Conservation (phyloP, 2,329 filamentous ascomycete genomes). For the Ophiocordyceps camponoti-saundersi region DNA sequence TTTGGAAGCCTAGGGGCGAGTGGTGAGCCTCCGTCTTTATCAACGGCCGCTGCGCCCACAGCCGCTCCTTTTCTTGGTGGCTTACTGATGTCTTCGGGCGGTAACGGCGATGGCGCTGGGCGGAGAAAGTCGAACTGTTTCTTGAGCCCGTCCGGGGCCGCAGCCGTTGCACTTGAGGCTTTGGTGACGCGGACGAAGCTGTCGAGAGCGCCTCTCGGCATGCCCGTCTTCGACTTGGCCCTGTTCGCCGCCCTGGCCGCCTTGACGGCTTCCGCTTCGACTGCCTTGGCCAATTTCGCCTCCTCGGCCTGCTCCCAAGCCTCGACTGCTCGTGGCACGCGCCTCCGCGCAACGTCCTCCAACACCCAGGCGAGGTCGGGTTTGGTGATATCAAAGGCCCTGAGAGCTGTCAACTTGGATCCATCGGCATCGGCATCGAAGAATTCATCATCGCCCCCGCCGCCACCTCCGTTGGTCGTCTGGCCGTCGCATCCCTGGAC, state of each 20-base stretch:
- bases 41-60: conserved; percentile 12
- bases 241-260: conserved; percentile 6
- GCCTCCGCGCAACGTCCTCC: conserved; percentile 14
- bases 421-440: conserved; percentile 19
- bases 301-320: conserved; percentile 11
- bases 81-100: conserved; percentile 15
- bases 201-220: conserved; percentile 18
- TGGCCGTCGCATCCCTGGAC: conserved; percentile 35
- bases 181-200: conserved; percentile 25
- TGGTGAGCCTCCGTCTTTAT: conserved; percentile 27
- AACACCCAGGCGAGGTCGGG: conserved; percentile 31
- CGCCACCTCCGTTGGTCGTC: conserved; percentile 32
- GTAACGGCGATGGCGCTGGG: neutral
- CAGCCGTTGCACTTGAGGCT: conserved; percentile 2
- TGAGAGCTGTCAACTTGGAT: conserved; percentile 9
- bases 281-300: conserved; percentile 7
- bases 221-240: conserved; percentile 5
- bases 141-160: neutral
- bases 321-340: conserved; percentile 9
- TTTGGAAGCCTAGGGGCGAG: conserved; percentile 18
- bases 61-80: conserved; percentile 11
- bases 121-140: neutral
- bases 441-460: conserved; percentile 39
- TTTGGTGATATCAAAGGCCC: conserved; percentile 46
- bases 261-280: conserved; percentile 4